phyloP scores from a whole-genome alignment of 106 monocot genomes.

The Dendrobium huoshanense region DNA sequence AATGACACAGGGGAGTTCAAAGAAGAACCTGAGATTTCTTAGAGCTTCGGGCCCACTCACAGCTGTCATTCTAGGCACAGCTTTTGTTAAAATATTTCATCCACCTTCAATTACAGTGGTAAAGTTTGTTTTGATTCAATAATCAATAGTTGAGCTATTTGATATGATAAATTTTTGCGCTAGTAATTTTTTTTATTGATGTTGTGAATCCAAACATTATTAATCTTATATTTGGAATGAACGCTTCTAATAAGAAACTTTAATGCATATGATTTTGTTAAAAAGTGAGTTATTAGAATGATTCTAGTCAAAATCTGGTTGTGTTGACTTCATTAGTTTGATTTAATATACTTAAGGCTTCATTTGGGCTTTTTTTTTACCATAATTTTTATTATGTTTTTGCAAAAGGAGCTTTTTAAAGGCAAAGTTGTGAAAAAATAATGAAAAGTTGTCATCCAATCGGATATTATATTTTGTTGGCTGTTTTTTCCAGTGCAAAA shows the following conservation, averaged over 20 bases:
- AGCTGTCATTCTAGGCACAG: slow-evolving; percentile 75
- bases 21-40: slow-evolving; percentile 50
- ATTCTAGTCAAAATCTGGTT: neutral
- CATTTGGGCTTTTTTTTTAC: too few relatives aligned
- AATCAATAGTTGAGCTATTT: neutral
- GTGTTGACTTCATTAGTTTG: neutral
- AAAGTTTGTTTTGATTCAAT: slow-evolving; percentile 17
- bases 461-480: too few relatives aligned
- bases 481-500: too few relatives aligned
- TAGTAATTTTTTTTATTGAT: slow-evolving; percentile 2
- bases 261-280: neutral
- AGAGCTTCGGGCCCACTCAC: slow-evolving; percentile 90
- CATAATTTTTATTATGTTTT: too few relatives aligned
- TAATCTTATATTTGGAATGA: neutral
- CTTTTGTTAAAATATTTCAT: slow-evolving; percentile 88
- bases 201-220: neutral
- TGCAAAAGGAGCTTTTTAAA: too few relatives aligned
- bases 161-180: neutral
- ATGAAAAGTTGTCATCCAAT: too few relatives aligned
- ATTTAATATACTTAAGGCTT: neutral
- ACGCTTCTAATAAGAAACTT: neutral
- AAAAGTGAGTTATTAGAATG: neutral
- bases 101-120: slow-evolving; percentile 90
- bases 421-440: too few relatives aligned
- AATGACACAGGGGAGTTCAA: slow-evolving; percentile 64